Evolutionary conservation across 345 rosid genomes (phyloP), one percentile per base, ranked within the genome.

Genomic region (Lepidium africanum): DNA sequence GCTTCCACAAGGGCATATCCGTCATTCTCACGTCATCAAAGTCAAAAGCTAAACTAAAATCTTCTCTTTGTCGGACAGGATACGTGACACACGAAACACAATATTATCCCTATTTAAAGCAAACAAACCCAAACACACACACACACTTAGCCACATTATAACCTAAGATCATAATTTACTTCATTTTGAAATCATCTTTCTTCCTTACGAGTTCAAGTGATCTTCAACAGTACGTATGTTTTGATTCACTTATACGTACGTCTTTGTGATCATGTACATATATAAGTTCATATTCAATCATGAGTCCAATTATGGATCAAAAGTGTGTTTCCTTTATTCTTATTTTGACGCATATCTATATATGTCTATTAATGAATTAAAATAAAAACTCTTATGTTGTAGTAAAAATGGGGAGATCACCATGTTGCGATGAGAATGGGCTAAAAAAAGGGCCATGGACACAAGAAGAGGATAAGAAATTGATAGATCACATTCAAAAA

Each of bases 381-480:
- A 21, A 21, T 3, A 1, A 21, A 21, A 21, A 21, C 23, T 21
- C 23, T 21, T 54, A 6, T 58, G 17, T 11, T 66, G 45, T 3
- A 53, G 65, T 1, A 40, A 72, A 42, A 73, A 83, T 81, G 86
- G 82, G 78, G 46, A 66, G 84, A 67, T 77, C 81, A 27, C 76
- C 76, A 3, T 39, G 72, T 50, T 67, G 74, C 45, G 85, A 85
- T 9, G 87, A 85, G 63, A 81, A 55, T 38, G 82, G 85, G 9
- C 17, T 85, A 5, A 89, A 85, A 74, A 89, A 85, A 75, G 96
- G 96, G 37, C 90, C 96, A 15, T 89, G 96, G 96, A 85, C 87
- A 7, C 85, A 82, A 14, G 92, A 89, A 23, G 96, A 89, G 52
- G 96, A 89, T 30, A 55, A 53, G 33, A 82, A 73, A 72, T 80